Base-by-base conservation (phyloP, 106 monocot species). In the Iris macrosiphon region DNA sequence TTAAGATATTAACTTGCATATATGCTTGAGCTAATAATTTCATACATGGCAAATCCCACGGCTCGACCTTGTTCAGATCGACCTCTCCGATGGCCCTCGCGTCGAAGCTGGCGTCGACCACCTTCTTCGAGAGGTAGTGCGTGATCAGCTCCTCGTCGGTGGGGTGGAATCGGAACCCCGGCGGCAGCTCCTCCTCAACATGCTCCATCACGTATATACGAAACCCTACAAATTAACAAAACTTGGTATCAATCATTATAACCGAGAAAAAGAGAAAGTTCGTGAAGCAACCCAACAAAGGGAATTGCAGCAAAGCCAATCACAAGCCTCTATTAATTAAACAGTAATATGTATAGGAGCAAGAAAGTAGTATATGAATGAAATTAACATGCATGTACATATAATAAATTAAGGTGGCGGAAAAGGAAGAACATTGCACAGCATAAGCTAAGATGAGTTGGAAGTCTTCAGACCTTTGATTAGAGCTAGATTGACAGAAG, bases 131-230 rank as follows among this genome's bases (percentile, higher is more conserved):
- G 30, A 79, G 74, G 65, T 79, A 79, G 55, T 68, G 60, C 10
- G 79, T 68, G 52, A 79, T 68, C 42, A 79, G 62, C 66, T 79
- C 78, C 29, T 78, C 78, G 26, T 78, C 78, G 2, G 78, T 78
- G 0, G 78, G 78, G 45, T 72, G 72, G 57, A 78, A 79, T 19
- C 78, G 72, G 41, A 79, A 79, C 0, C 78, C 78, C 1, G 78
- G 78, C 9, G 78, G 73, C 31, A 79, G 29, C 5, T 63, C 62
- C 49, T 31, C 2, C 4, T 69, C 43, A 11, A 14, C 59, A 35
- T 35, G 7, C 66, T 26, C 16, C 22, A 21, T 23, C 45, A 6
- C 59, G 0, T n/a, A n/a, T n/a, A n/a, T n/a, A n/a, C n/a, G n/a
- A n/a, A n/a, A n/a, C n/a, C 16, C 42, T 45, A 1, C 46, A 20